Percentiles rank a stretch among this genome's conserved stretches.
Conservation (phyloP, 495 filamentous ascomycete species). For the Cercophora samala region DNA sequence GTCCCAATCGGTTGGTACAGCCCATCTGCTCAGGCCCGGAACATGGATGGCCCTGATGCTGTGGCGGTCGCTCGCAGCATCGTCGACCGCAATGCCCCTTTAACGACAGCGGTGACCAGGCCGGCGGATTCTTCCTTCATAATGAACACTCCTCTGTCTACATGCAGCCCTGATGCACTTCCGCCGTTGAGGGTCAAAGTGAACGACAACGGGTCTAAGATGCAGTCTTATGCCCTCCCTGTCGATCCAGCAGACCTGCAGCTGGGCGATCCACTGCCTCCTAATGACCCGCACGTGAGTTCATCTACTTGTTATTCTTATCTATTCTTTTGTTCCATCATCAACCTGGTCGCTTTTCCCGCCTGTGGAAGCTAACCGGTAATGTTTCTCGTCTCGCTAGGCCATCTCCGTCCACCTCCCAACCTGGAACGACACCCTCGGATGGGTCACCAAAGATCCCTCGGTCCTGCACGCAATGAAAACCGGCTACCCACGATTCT, state of each 20-base stretch:
- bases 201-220: not conserved
- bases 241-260: not conserved
- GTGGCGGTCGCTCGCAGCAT: not conserved
- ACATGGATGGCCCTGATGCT: not conserved
- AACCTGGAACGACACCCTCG: conserved; percentile 29
- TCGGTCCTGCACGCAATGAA: conserved; percentile 25
- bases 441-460: conserved; percentile 26
- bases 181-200: too few species aligned
- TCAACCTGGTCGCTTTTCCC: too few species aligned
- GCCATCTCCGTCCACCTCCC: conserved; percentile 32
- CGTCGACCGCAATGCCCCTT: too few species aligned
- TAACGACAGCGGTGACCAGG: not conserved
- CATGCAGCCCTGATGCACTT: too few species aligned
- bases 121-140: not conserved
- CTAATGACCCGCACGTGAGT: not conserved
- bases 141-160: not conserved
- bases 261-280: not conserved
- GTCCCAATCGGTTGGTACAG: not conserved
- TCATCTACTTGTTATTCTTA: not conserved
- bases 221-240: not conserved
- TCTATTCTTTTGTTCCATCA: not conserved
- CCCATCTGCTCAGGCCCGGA: not conserved
- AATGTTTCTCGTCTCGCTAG: conserved; percentile 8
- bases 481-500: conserved; percentile 33
- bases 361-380: not conserved